Percentiles rank a stretch among this genome's conserved stretches.
Evolutionary conservation across 345 rosid species (phyloP).

Genomic region (Alliaria petiolata): DNA sequence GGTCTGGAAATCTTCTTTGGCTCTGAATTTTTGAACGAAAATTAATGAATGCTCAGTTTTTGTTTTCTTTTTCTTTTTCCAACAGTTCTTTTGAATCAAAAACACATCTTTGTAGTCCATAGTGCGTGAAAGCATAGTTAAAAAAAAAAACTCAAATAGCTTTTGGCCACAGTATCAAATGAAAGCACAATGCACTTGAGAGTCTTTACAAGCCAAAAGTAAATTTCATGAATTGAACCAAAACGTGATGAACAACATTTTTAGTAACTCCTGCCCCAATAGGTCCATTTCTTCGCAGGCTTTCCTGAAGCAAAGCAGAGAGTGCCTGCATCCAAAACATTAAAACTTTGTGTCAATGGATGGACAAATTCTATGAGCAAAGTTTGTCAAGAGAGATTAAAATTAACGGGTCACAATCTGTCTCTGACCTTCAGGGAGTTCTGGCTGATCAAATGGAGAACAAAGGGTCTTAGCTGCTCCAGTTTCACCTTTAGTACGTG

Average conservation of each 20-base stretch:
- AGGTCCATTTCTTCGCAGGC: slow-evolving; percentile 92
- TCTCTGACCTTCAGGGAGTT: slow-evolving; percentile 41
- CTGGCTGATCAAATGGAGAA: slow-evolving; percentile 93
- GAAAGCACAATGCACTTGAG: slow-evolving; percentile 1
- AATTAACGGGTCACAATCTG: neutral
- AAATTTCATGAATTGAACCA: neutral
- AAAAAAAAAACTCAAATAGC: neutral
- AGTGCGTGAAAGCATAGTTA: neutral
- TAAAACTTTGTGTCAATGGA: neutral
- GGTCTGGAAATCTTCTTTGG: too few species aligned
- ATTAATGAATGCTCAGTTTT: neutral
- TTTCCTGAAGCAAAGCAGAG: slow-evolving; percentile 86
- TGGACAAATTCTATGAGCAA: neutral
- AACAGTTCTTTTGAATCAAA: neutral
- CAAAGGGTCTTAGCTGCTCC: slow-evolving; percentile 96
- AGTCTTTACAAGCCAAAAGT: slow-evolving; percentile 8
- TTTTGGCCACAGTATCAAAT: slow-evolving; percentile 2
- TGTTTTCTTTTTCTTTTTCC: neutral
- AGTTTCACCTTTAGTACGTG: slow-evolving; percentile 81
- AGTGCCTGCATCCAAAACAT: slow-evolving; percentile 50
- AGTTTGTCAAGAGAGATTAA: neutral
- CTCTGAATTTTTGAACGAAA: too few species aligned
- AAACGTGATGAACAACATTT: neutral
- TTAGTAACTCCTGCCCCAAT: slow-evolving; percentile 97
- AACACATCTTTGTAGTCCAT: neutral